Evolutionary conservation across 208 protist species (phyloP), one percentile per base, ranked within the genome.

Genomic region (Leishmania lainsoni): DNA sequence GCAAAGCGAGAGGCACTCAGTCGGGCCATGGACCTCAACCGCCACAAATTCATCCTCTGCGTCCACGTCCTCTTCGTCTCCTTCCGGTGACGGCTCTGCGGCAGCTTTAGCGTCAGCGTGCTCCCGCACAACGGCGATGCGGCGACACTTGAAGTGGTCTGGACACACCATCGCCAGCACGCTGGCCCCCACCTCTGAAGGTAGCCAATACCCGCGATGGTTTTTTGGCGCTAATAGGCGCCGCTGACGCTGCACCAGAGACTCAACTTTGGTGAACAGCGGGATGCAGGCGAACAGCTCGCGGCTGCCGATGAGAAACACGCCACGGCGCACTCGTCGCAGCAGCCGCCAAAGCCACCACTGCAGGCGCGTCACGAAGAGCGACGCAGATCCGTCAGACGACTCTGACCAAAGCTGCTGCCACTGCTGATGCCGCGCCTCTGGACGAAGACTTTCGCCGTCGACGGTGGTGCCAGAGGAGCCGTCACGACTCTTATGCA

Each of bases 331-430:
- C 42, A 89, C 92, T 66, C 90, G 90, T 26, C 86, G 86, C 54
- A 90, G 73, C 17, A 88, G 81, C 48, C 86, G 86, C 93, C 92
- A 97, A 48, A 97, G 83, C 92, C 92, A 96, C 79, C 85, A 87
- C 81, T 95, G 90, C 81, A 97, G 76, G 58, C 85, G 83, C 75
- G 90, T 88, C 39, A 89, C 75, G 80, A 94, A 92, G 45, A 85
- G 81, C 8, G 73, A 83, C 26, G 83, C 74, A 14, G 80, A 83
- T 20, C 78, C 79, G 68, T 85, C 86, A 5, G 81, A 75, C 61
- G 84, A 73, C 58, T 82, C 83, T 35, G 80, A 75, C 87, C 87
- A 90, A 22, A 84, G 82, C 54, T 85, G 78, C 12, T 75, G 70
- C 82, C 82, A 86, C 77, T 86, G 78, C 63, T 80, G 72, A 51